These are phyloP conservation scores for Candida corydali DNA, from an alignment of 805 yeast species.

Conservation along the genomic window DNA sequence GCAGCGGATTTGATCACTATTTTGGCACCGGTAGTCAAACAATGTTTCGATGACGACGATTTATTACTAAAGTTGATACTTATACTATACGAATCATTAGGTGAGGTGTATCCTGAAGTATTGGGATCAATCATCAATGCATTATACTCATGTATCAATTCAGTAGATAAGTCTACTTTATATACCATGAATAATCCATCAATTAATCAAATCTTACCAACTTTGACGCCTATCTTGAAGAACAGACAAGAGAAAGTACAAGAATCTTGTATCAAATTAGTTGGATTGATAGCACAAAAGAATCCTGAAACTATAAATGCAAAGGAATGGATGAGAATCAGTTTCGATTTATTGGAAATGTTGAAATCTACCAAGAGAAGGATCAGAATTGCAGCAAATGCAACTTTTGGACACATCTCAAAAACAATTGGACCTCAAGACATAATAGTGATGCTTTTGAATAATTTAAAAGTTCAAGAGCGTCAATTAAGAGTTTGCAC, in stretches of 20 bases:
- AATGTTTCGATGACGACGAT: slow-evolving; percentile 56
- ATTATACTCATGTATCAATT: slow-evolving; percentile 55
- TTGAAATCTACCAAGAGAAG: slow-evolving; percentile 73
- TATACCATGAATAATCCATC: slow-evolving; percentile 62
- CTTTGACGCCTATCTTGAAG: slow-evolving; percentile 85
- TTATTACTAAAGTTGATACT: slow-evolving; percentile 65
- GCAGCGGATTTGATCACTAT: slow-evolving; percentile 73
- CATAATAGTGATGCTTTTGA: slow-evolving; percentile 76
- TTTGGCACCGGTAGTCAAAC: slow-evolving; percentile 61
- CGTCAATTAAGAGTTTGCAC: slow-evolving; percentile 95
- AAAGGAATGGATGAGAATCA: slow-evolving; percentile 95
- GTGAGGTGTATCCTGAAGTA: slow-evolving; percentile 93
- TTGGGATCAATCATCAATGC: slow-evolving; percentile 82
- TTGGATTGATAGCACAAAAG: slow-evolving; percentile 76
- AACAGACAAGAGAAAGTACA: slow-evolving; percentile 91
- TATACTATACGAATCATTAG: slow-evolving; percentile 82
- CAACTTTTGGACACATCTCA: slow-evolving; percentile 88
- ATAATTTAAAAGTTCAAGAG: slow-evolving; percentile 86
- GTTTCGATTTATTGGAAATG: slow-evolving; percentile 87
- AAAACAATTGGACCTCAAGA: slow-evolving; percentile 95
- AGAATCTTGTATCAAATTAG: slow-evolving; percentile 69
- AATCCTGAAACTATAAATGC: slow-evolving; percentile 84
- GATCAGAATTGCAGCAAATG: slow-evolving; percentile 80
- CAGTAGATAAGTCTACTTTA: slow-evolving; percentile 54
- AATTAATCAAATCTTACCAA: slow-evolving; percentile 74